A percentile compares a stretch with the other conserved stretches of the same genome.
Conservation (phyloP, 768 basidiomycete species). For the Suillus discolor region DNA sequence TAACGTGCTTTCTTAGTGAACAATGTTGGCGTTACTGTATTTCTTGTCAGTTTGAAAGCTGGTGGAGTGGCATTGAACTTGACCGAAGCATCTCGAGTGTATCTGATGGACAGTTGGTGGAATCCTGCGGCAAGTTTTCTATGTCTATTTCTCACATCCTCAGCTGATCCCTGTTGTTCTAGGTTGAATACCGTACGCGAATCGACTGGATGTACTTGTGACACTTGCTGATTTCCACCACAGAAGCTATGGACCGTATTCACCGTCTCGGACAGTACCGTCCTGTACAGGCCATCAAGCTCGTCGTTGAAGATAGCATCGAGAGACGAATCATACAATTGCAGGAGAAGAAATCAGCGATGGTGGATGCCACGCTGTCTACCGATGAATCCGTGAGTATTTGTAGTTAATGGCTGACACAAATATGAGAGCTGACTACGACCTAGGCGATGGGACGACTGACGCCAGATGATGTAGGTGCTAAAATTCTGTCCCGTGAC, state of each 20-base stretch:
- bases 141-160: slow-evolving; percentile 8
- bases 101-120: slow-evolving; percentile 99
- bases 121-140: slow-evolving; percentile 78
- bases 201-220: background rate
- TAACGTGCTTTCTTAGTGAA: slow-evolving; percentile 58
- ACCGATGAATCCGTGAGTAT: slow-evolving; percentile 72
- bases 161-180: background rate
- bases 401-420: background rate
- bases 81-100: slow-evolving; percentile 91
- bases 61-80: slow-evolving; percentile 92
- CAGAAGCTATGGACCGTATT: slow-evolving; percentile 97
- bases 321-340: slow-evolving; percentile 91
- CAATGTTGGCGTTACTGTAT: slow-evolving; percentile 94
- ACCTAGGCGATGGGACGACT: slow-evolving; percentile 87
- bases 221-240: slow-evolving; percentile 7
- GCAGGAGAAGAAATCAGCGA: slow-evolving; percentile 97
- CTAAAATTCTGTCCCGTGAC: slow-evolving; percentile 1
- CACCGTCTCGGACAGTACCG: slow-evolving; percentile 95
- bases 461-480: slow-evolving; percentile 77
- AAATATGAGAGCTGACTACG: slow-evolving; percentile 17
- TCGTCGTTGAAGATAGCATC: slow-evolving; percentile 95
- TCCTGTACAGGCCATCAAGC: slow-evolving; percentile 90
- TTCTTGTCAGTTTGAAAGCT: slow-evolving; percentile 94
- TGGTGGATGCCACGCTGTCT: slow-evolving; percentile 88
- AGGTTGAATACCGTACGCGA: slow-evolving; percentile 80